Evolutionary conservation across 495 filamentous ascomycete species (phyloP), one percentile per base, ranked within the genome.

Genomic region (Aspergillus campestris): DNA sequence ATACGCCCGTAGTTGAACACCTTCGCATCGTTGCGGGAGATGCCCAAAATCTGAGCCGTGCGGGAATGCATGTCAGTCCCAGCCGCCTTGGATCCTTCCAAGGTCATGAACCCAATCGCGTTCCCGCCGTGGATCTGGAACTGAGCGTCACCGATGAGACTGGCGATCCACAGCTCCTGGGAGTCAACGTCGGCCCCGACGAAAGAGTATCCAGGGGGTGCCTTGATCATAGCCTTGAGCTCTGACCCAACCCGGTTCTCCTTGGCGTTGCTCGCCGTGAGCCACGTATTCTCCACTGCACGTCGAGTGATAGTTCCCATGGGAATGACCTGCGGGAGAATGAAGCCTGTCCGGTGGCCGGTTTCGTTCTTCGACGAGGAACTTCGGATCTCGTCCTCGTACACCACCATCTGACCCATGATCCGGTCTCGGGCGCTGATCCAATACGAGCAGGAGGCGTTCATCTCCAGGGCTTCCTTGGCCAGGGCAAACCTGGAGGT

Each of bases 1-100:
- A 99, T 99, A 18, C 92, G 87, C 8, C 92, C 92, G 56, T 97
- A 99, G 62, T 97, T 99, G 69, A 99, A 99, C 5, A 99, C 80
- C 59, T 99, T 99, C 13, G 92, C 92, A 60, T 95, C 82, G 51
- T 95, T 94, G 31, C 92, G 79, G 0, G 86, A 91, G 49, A 97
- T 99, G 9, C 89, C 89, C 3, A 99, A 62, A 42, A 96, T 99
- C 11, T 73, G 70, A 2, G 92, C 94, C 31, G 94, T 99, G 24
- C 89, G 84, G 27, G 90, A 96, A 66, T 99, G 92, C 50, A 97
- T 67, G 58, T 99, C 92, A 3, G 92, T 99, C 9, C 89, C 91
- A 11, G 85, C 86, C 8, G 87, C 80, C 62, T 96, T 97, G 40
- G 88, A 91, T 6, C 92, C 92, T 63, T 99, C 92, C 11, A 99